Evolutionary conservation across 2,329 filamentous ascomycete genomes (phyloP), one percentile per base, ranked within the genome.

Genomic region (Exophiala sp.): DNA sequence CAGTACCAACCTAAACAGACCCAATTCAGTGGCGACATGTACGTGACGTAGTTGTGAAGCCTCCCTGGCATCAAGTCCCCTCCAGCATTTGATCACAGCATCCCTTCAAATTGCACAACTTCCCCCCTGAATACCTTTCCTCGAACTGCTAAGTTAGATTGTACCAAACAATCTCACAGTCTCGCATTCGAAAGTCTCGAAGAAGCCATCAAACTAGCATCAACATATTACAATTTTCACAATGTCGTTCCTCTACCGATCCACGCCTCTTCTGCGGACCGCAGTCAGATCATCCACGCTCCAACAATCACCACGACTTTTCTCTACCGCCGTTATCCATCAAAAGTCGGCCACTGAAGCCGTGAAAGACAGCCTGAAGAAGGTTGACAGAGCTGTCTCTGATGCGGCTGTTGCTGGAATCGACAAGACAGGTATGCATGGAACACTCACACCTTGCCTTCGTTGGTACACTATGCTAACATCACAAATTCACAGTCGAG

Each of bases 381-480:
- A 70, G 47, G 77, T 77, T 16, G 79, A 83, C 64, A 69, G 74
- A 53, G 71, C 70, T 18, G 71, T 81, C 29, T 74, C 77, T 1
- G 70, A 79, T 63, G 74, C 68, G 21, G 74, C 75, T 9, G 76
- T 83, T 18, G 78, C 78, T 67, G 80, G 80, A 39, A 81, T 83
- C 54, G 76, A 84, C 67, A 79, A 73, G 59, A 77, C 78, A 52
- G 73, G 80, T 82, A 76, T 52, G 80, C 82, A 76, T 52, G 79
- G 2, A 11, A 30, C 14, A 64, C 27, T 24, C 23, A 29, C 35
- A 37, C 34, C 24, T 23, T 23, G 27, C 30, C 41, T 35, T 24
- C 18, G 14, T 11, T n/a, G n/a, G 14, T 11, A 39, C 13, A 13
- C 16, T 21, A 13, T 11, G 37, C 56, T 52, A 23, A 51, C 30